Percentiles rank a stretch among this genome's conserved stretches.
phyloP scores from a whole-genome alignment of 805 yeast species.

The Yarrowia phangngaensis region DNA sequence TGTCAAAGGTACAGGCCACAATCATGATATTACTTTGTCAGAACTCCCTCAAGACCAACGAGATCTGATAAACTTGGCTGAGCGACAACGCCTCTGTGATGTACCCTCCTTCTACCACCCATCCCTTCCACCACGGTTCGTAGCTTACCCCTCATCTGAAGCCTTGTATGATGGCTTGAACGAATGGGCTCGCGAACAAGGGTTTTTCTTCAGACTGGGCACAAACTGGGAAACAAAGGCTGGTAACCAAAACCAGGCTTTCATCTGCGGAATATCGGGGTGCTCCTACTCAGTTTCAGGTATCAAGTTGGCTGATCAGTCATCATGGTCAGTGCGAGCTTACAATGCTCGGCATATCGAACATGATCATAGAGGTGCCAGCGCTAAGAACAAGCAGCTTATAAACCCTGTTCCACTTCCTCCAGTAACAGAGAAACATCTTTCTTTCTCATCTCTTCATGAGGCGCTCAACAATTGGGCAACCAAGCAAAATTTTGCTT shows the following conservation, averaged over 20 bases:
- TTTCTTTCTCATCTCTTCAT: conserved; percentile 1
- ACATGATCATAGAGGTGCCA: conserved; percentile 3
- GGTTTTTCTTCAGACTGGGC: conserved; percentile 6
- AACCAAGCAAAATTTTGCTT: neutral
- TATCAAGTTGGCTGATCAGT: neutral
- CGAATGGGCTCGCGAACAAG: conserved; percentile 13
- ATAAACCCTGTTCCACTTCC: neutral
- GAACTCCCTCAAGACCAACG: neutral
- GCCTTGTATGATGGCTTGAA: neutral
- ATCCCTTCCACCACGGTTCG: conserved; percentile 1
- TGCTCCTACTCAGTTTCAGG: conserved; percentile 8
- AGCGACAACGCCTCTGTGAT: conserved; percentile 3
- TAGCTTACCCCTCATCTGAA: conserved; percentile 3
- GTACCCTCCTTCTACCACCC: conserved; percentile 8
- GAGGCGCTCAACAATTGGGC: conserved; percentile 6
- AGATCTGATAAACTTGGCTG: neutral
- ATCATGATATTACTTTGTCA: neutral
- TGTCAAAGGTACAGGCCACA: conserved; percentile 4
- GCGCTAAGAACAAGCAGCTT: neutral
- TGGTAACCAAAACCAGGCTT: conserved; percentile 11
- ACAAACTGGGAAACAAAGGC: conserved; percentile 9
- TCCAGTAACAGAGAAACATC: neutral
- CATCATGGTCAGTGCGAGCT: conserved; percentile 2
- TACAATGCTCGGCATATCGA: conserved; percentile 10
- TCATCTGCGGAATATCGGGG: neutral